These are phyloP conservation scores for Ceratobasidium sp. DNA, from an alignment of 1,284 basidiomycete species.

Conservation along the genomic window DNA sequence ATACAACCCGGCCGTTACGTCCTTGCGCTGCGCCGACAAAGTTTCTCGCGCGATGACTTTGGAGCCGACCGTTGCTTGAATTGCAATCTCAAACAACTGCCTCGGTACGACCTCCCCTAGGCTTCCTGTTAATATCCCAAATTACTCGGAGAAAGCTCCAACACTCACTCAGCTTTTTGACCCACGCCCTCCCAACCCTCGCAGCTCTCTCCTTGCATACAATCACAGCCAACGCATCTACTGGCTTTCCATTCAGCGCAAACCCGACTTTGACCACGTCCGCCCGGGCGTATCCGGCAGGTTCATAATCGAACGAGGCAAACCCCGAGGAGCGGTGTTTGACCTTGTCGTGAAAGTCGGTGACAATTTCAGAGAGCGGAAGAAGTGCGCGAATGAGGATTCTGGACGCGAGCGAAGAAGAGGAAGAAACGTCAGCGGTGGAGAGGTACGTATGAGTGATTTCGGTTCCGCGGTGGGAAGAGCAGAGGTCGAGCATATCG, in stretches of 20 bases:
- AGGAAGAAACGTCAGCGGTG: conserved; percentile 56
- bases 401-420: conserved; percentile 62
- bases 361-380: conserved; percentile 92
- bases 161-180: conserved; percentile 84
- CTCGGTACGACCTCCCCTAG: conserved; percentile 89
- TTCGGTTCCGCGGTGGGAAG: conserved; percentile 78
- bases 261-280: conserved; percentile 86
- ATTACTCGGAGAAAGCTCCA: not conserved
- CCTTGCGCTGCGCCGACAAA: conserved; percentile 86
- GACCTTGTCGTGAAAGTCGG: conserved; percentile 91
- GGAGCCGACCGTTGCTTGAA: conserved; percentile 86
- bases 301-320: conserved; percentile 94
- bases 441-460: conserved; percentile 84
- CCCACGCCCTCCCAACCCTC: conserved; percentile 80
- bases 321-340: conserved; percentile 92
- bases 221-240: conserved; percentile 92
- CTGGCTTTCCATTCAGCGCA: conserved; percentile 84
- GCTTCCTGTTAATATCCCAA: not conserved
- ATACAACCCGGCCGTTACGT: conserved; percentile 95
- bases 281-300: conserved; percentile 84
- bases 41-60: conserved; percentile 92
- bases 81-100: conserved; percentile 94
- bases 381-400: conserved; percentile 83
- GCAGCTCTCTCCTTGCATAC: conserved; percentile 78
- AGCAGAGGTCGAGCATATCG: conserved; percentile 92